Evolutionary conservation across 805 yeast genomes (phyloP), one percentile per base, ranked within the genome.

Genomic region (Metschnikowia picachoensis): DNA sequence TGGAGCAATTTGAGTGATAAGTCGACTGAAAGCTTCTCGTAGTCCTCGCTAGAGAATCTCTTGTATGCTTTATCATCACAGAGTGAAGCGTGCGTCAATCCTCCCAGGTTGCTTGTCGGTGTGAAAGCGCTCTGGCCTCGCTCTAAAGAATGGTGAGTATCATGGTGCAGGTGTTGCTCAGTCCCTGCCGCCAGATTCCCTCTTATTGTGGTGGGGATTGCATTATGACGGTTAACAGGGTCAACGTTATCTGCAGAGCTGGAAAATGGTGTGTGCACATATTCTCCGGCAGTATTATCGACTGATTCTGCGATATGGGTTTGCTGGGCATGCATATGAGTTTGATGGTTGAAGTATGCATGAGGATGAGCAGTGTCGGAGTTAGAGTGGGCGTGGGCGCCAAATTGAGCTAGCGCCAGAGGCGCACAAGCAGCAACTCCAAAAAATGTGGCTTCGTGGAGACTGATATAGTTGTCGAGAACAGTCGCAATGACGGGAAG

Each of bases 401-500:
- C 36, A 28, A 41, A 37, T 30, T 27, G 40, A 27, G 48, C 33
- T 30, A 41, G 45, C 9, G 44, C 44, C 42, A 37, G 45, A 8
- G 48, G 30, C 11, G 45, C 30, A 14, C 42, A 27, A 9, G 44
- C 37, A 20, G 42, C 7, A 13, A 42, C 38, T 8, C 52, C 45
- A 15, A 62, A 56, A 47, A 69, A 70, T 14, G 67, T 66, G 34
- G 70, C 58, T 47, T 71, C 76, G 51, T 71, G 71, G 12, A 72
- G 53, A 8, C 68, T 63, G 40, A 89, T 69, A 63, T 85, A 92
- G 65, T 92, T 91, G 64, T 94, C 98, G 53, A 92, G 73, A 2
- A 94, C 85, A 0, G 99, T 91, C 44, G 97, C 94, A 35, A 92
- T 78, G 3, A 92, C 80, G 1, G 97, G 97, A 34, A 94, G 77